Evolutionary conservation across 148 eudicot species (phyloP), one percentile per base, ranked within the genome.

Genomic region (Silene conica): DNA sequence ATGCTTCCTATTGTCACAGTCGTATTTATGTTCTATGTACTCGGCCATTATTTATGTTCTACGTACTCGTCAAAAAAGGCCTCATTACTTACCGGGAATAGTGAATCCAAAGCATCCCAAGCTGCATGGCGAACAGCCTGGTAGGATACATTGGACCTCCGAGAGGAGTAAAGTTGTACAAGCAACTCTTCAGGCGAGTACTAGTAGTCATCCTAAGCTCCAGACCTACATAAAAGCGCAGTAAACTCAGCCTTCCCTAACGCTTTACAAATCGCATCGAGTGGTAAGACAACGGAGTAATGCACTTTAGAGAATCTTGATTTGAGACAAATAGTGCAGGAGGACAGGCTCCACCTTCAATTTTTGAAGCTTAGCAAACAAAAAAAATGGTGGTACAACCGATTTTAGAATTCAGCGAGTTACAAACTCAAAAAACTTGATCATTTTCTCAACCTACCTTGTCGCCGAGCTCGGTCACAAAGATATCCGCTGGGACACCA

Each of bases 111-210:
- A 31, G 96, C 89, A 31, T 89, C 98, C 97, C 98, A 89, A 71
- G 98, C 98, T 55, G 96, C 92, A 84, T 94, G 98, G 67, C 98
- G 98, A 82, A 94, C 97, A 74, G 87, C 85, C 98, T 87, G 26
- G 98, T 94, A 67, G 96, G 97, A 79, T 90, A 89, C 98, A n/a
- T n/a, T n/a, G n/a, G n/a, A n/a, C n/a, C n/a, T n/a, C n/a, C n/a
- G n/a, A n/a, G n/a, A n/a, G n/a, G n/a, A n/a, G n/a, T n/a, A n/a
- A n/a, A n/a, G n/a, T n/a, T n/a, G n/a, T n/a, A n/a, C n/a, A n/a
- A n/a, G n/a, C n/a, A n/a, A n/a, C n/a, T n/a, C n/a, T n/a, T n/a
- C n/a, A n/a, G n/a, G n/a, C n/a, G n/a, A n/a, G n/a, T n/a, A n/a
- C n/a, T n/a, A n/a, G n/a, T n/a, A n/a, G n/a, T n/a, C n/a, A n/a